phyloP scores from a whole-genome alignment of 768 basidiomycete species.

The Russula virescens region DNA sequence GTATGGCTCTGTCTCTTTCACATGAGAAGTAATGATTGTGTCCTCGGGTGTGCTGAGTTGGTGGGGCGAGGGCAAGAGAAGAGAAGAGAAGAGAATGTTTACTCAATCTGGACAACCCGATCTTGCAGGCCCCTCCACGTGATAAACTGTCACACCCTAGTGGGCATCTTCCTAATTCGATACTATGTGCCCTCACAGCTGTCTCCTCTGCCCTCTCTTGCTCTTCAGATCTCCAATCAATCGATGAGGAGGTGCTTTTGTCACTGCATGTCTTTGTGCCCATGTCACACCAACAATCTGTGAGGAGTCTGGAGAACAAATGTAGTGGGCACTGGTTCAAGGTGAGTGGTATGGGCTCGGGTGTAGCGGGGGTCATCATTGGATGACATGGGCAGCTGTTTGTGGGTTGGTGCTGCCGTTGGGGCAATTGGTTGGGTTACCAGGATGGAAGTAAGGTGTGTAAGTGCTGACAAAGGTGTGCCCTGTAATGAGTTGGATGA shows the following conservation, averaged over 20 bases:
- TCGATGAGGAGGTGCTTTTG: not conserved
- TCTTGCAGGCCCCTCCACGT: not conserved
- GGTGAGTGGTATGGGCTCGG: too few relatives aligned
- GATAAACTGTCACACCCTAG: not conserved
- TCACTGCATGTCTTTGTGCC: conserved; percentile 1
- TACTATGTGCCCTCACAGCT: not conserved
- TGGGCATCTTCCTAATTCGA: not conserved
- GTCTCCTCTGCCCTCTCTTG: too few relatives aligned
- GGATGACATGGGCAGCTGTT: too few relatives aligned
- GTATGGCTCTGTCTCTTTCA: not conserved
- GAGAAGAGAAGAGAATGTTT: not conserved
- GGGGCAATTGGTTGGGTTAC: too few relatives aligned
- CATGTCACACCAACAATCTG: not conserved
- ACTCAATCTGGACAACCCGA: not conserved
- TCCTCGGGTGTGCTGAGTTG: not conserved
- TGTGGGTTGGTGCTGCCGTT: too few relatives aligned
- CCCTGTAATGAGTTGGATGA: too few relatives aligned
- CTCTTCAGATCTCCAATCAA: not conserved
- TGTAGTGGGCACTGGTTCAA: too few relatives aligned
- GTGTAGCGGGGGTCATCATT: too few relatives aligned
- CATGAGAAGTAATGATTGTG: not conserved
- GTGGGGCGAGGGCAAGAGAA: not conserved
- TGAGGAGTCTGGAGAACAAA: not conserved
- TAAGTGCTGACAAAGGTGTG: too few relatives aligned
- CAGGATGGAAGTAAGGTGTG: too few relatives aligned